A percentile compares a stretch with the other conserved stretches of the same genome.
These are phyloP conservation scores for Funneliformis geosporum DNA, from an alignment of 192 early-diverging fungal genomes.

Conservation along the genomic window DNA sequence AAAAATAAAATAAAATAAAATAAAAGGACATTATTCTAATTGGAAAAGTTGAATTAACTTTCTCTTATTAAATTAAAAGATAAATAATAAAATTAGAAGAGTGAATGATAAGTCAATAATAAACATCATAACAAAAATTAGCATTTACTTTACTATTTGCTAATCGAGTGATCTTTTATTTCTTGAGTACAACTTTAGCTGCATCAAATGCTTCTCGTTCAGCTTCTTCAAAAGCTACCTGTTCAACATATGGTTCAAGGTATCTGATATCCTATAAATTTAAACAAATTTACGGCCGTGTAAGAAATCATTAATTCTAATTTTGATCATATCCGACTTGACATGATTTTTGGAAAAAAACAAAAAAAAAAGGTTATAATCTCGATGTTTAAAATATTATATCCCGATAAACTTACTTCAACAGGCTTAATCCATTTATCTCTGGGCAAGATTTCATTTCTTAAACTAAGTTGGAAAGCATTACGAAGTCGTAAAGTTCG, in stretches of 20 bases:
- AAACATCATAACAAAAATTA: too few species aligned
- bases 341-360: background rate
- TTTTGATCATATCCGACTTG: background rate
- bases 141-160: background rate
- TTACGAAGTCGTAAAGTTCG: slow-evolving; percentile 80
- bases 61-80: too few species aligned
- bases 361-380: slow-evolving; percentile 15
- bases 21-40: too few species aligned
- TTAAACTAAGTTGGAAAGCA: slow-evolving; percentile 74
- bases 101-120: too few species aligned
- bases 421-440: slow-evolving; percentile 76
- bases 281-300: slow-evolving; percentile 16
- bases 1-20: too few species aligned
- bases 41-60: too few species aligned
- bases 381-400: background rate
- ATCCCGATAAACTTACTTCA: slow-evolving; percentile 53
- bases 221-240: slow-evolving; percentile 78
- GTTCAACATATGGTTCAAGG: slow-evolving; percentile 75
- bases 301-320: background rate
- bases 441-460: slow-evolving; percentile 68
- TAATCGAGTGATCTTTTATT: background rate
- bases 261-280: slow-evolving; percentile 75
- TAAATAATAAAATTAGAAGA: too few species aligned
- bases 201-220: slow-evolving; percentile 75
- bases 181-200: slow-evolving; percentile 17